Percentiles rank a stretch among this genome's conserved stretches.
Conservation (phyloP, 306 rosid species). For the Casuarina cunninghamiana region DNA sequence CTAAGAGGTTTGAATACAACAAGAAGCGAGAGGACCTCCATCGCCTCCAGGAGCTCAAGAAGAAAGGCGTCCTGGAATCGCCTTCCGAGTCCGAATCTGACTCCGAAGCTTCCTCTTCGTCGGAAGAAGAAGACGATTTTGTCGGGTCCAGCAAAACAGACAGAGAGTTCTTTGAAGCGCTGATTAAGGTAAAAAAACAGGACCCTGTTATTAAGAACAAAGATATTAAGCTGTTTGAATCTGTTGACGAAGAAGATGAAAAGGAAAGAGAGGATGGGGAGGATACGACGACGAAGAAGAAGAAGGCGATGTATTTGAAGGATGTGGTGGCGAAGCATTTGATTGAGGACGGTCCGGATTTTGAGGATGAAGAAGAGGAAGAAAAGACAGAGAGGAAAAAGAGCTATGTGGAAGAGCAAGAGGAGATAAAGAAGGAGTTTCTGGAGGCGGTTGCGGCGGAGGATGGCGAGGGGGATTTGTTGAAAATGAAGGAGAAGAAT, state of each 20-base stretch:
- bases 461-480: constrained; percentile 55
- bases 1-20: constrained; percentile 63
- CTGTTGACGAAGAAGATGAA: constrained; percentile 40
- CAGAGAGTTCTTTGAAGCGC: constrained; percentile 56
- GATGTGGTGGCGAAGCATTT: constrained; percentile 71
- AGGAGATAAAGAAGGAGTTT: constrained; percentile 59
- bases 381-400: constrained; percentile 31
- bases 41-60: constrained; percentile 68
- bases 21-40: constrained; percentile 88
- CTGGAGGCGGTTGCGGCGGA: constrained; percentile 51
- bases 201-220: constrained; percentile 64
- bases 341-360: constrained; percentile 70
- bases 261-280: constrained; percentile 12
- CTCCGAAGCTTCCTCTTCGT: constrained; percentile 39
- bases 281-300: constrained; percentile 30
- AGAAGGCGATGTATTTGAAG: constrained; percentile 55
- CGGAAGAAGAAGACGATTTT: constrained; percentile 27
- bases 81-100: constrained; percentile 36
- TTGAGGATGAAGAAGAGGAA: constrained; percentile 27
- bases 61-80: constrained; percentile 59
- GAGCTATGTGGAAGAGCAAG: constrained; percentile 65
- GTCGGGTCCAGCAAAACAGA: constrained; percentile 33
- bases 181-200: constrained; percentile 66
- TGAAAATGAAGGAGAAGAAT: constrained; percentile 35
- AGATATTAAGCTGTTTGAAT: constrained; percentile 55